Conservation (phyloP, 257 asterid species). For the Osmanthus fragrans region DNA sequence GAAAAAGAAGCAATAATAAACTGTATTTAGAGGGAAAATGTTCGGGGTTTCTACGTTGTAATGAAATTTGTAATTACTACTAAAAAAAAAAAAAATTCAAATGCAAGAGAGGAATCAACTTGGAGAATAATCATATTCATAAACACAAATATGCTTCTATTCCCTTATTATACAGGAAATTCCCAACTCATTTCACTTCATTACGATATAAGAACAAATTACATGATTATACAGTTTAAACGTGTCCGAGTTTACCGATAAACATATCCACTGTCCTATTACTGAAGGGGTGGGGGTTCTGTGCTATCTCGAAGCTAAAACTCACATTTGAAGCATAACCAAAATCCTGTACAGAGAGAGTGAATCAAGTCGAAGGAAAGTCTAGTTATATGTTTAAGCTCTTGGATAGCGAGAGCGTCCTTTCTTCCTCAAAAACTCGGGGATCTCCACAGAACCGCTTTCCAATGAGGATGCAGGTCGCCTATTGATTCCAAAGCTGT, state of each 20-base stretch:
- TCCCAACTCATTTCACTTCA: background rate
- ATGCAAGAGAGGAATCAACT: background rate
- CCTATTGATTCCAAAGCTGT: constrained; percentile 53
- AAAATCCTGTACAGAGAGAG: constrained; percentile 35
- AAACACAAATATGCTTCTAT: background rate
- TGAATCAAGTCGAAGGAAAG: background rate
- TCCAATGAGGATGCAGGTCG: constrained; percentile 70
- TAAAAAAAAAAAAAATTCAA: background rate
- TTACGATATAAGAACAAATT: background rate
- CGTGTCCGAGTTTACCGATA: background rate
- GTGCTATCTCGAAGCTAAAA: constrained; percentile 23
- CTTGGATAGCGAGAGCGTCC: constrained; percentile 84
- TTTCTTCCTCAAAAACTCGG: constrained; percentile 86
- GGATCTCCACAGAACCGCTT: constrained; percentile 75
- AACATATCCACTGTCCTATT: background rate
- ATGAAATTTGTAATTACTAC: too few relatives aligned
- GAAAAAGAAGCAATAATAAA: too few relatives aligned
- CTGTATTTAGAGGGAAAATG: too few relatives aligned
- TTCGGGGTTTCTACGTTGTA: too few relatives aligned
- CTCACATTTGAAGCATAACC: constrained; percentile 13
- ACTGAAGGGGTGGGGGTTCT: background rate
- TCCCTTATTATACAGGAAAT: background rate
- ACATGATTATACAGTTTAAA: background rate
- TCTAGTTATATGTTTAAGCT: constrained; percentile 44
- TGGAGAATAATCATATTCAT: background rate